A percentile compares a stretch with the other conserved stretches of the same genome.
Conservation (phyloP, 2,329 filamentous ascomycete genomes). For the Metarhizium anisopliae region DNA sequence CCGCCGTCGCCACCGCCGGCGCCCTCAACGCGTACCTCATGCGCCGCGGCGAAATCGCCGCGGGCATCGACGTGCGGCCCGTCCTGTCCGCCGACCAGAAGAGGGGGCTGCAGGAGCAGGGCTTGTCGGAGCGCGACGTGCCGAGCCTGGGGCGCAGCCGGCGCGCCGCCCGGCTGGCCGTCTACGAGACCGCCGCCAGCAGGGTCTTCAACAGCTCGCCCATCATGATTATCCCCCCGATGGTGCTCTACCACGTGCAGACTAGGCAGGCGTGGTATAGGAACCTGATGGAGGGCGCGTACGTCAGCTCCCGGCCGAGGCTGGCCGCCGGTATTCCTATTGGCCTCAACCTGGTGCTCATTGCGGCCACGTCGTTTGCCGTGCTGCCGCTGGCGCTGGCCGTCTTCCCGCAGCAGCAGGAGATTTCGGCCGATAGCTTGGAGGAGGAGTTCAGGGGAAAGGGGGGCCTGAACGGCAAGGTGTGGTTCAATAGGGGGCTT, state of each 20-base stretch:
- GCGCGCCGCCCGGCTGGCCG: conserved; percentile 79
- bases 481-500: conserved; percentile 96
- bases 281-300: conserved; percentile 51
- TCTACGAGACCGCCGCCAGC: conserved; percentile 85
- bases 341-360: conserved; percentile 79
- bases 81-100: conserved; percentile 65
- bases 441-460: conserved; percentile 81
- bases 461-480: conserved; percentile 69
- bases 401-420: conserved; percentile 86
- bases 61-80: conserved; percentile 87
- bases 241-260: conserved; percentile 79
- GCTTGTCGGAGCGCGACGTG: conserved; percentile 56
- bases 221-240: conserved; percentile 91
- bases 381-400: conserved; percentile 84
- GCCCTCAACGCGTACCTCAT: conserved; percentile 95
- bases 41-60: conserved; percentile 90
- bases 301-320: conserved; percentile 68
- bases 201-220: conserved; percentile 90
- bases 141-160: conserved; percentile 75
- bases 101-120: conserved; percentile 41
- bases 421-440: conserved; percentile 63
- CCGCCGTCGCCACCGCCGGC: conserved; percentile 84
- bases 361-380: conserved; percentile 77
- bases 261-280: conserved; percentile 29
- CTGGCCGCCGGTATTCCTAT: conserved; percentile 47